phyloP scores from a whole-genome alignment of 108 stramenopile species.

The Cafeteria roenbergensis region DNA sequence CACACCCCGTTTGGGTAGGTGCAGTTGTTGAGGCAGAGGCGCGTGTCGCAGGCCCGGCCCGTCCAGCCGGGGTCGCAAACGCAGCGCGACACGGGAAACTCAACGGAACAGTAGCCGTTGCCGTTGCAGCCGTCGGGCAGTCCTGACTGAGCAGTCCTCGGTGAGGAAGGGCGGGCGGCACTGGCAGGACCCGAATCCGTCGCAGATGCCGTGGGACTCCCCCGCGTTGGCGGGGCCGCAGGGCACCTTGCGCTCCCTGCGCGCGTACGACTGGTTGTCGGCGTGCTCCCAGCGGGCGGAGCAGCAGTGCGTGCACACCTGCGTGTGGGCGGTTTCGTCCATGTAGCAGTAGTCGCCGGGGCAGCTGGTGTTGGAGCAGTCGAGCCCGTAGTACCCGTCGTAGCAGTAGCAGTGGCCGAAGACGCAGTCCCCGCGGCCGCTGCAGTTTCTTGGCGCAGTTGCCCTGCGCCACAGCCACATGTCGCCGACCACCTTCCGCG shows the following conservation, averaged over 20 bases:
- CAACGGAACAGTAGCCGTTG: slow-evolving; percentile 67
- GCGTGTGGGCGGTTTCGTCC: slow-evolving; percentile 39
- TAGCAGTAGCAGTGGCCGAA: slow-evolving; percentile 61
- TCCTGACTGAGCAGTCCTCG: slow-evolving; percentile 60
- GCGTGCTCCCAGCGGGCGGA: slow-evolving; percentile 46
- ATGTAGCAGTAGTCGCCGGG: slow-evolving; percentile 66
- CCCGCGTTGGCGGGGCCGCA: slow-evolving; percentile 50
- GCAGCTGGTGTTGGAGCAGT: slow-evolving; percentile 65
- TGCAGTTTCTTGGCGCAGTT: slow-evolving; percentile 55
- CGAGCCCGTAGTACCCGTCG: slow-evolving; percentile 59
- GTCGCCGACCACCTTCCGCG: slow-evolving; percentile 34
- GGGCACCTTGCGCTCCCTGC: slow-evolving; percentile 35
- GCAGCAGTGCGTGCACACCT: slow-evolving; percentile 64
- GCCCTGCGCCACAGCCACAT: slow-evolving; percentile 53
- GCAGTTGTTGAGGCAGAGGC: slow-evolving; percentile 66
- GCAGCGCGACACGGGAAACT: slow-evolving; percentile 65
- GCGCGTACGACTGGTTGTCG: slow-evolving; percentile 29
- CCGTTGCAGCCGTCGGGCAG: slow-evolving; percentile 57
- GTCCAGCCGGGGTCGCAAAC: slow-evolving; percentile 64
- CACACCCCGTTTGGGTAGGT: slow-evolving; percentile 64
- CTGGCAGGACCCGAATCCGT: slow-evolving; percentile 68
- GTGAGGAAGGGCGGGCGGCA: slow-evolving; percentile 69
- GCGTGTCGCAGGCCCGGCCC: slow-evolving; percentile 52
- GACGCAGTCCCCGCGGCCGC: slow-evolving; percentile 52
- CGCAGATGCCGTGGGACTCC: slow-evolving; percentile 60